A percentile compares a stretch with the other conserved stretches of the same genome.
Evolutionary conservation across 352 stramenopile species (phyloP).

Genomic region (Elongisporangium prolatum): DNA sequence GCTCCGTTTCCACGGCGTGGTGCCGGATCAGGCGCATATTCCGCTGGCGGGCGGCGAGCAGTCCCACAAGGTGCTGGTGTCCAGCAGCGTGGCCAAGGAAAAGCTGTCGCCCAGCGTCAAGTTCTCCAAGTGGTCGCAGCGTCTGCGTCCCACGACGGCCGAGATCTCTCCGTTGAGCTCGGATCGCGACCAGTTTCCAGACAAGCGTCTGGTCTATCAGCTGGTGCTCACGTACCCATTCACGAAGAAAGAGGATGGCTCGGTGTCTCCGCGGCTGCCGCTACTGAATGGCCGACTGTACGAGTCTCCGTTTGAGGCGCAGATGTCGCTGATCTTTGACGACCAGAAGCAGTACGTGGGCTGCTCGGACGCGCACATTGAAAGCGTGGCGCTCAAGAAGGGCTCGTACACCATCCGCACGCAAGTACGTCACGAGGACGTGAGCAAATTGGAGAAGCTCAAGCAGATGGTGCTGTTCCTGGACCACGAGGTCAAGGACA

Average conservation of each 20-base stretch:
- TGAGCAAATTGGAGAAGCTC: slow-evolving; percentile 76
- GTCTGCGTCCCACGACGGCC: slow-evolving; percentile 67
- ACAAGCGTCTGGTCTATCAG: slow-evolving; percentile 86
- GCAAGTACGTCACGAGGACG: slow-evolving; percentile 78
- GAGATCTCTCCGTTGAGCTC: slow-evolving; percentile 79
- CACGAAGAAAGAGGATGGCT: slow-evolving; percentile 77
- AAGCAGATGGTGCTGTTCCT: slow-evolving; percentile 80
- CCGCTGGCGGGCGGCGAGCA: slow-evolving; percentile 55
- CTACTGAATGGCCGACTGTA: slow-evolving; percentile 88
- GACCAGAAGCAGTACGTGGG: slow-evolving; percentile 91
- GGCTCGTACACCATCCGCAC: slow-evolving; percentile 69
- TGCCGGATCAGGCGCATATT: slow-evolving; percentile 59
- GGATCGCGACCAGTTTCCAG: slow-evolving; percentile 75
- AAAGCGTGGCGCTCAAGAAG: slow-evolving; percentile 83
- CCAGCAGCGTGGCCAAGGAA: slow-evolving; percentile 68
- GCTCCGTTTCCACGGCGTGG: slow-evolving; percentile 84
- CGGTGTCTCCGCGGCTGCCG: slow-evolving; percentile 75
- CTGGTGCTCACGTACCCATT: slow-evolving; percentile 90
- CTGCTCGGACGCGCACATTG: slow-evolving; percentile 81
- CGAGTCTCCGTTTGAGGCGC: slow-evolving; percentile 91
- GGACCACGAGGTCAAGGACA: slow-evolving; percentile 69
- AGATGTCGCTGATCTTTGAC: slow-evolving; percentile 93
- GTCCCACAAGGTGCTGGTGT: slow-evolving; percentile 74
- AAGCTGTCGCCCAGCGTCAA: slow-evolving; percentile 62
- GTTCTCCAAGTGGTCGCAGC: slow-evolving; percentile 84